Percentiles rank a stretch among this genome's conserved stretches.
phyloP scores from a whole-genome alignment of 305 asterid species.

The Fraxinus velutina region DNA sequence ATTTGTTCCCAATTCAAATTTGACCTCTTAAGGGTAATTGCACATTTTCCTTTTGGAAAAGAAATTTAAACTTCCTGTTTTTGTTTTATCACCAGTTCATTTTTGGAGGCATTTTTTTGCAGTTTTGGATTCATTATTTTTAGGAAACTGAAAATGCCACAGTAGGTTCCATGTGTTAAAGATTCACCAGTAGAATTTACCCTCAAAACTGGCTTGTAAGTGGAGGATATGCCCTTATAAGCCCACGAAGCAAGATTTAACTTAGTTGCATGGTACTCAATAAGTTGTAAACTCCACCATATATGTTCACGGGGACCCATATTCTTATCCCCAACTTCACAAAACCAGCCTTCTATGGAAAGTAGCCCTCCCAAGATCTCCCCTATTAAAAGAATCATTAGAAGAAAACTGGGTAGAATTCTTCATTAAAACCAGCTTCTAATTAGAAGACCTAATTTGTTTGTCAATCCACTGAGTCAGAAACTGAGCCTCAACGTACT shows the following conservation, averaged over 20 bases:
- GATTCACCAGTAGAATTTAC: background rate
- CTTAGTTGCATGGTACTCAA: background rate
- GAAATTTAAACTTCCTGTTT: background rate
- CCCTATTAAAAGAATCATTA: background rate
- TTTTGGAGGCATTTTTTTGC: background rate
- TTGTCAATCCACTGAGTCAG: background rate
- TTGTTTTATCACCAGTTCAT: background rate
- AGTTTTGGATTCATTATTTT: background rate
- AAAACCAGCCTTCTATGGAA: background rate
- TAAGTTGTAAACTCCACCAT: background rate
- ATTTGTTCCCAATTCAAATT: background rate
- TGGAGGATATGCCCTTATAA: background rate
- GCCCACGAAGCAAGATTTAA: background rate
- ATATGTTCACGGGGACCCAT: background rate
- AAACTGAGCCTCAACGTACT: background rate
- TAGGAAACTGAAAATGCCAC: background rate
- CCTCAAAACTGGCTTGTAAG: background rate
- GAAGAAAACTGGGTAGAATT: background rate
- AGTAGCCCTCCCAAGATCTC: background rate
- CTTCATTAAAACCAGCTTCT: background rate
- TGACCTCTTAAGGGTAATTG: background rate
- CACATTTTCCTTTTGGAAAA: background rate
- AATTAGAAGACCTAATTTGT: background rate
- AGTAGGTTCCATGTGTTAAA: background rate
- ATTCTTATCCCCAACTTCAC: background rate